Conservation (phyloP, 2,329 filamentous ascomycete genomes). For the Sclerotinia borealis region DNA sequence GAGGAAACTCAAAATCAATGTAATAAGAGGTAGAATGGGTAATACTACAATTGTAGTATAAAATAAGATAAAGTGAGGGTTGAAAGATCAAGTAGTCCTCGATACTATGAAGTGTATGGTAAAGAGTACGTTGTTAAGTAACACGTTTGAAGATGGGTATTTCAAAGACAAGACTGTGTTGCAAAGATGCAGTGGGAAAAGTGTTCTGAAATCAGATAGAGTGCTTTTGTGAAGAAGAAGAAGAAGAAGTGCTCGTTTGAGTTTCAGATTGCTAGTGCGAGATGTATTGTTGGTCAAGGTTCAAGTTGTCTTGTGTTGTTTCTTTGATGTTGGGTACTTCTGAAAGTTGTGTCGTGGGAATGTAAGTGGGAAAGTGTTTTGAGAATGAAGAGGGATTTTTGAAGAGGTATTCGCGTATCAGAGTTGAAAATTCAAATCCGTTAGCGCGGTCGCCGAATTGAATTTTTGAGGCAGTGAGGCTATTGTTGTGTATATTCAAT, state of each 20-base stretch:
- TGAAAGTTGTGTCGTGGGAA: background rate
- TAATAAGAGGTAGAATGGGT: background rate
- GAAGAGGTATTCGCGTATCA: background rate
- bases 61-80: no score
- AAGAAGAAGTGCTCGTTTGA: no score
- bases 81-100: background rate
- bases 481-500: background rate
- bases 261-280: no score
- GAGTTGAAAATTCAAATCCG: background rate
- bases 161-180: background rate
- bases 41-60: background rate
- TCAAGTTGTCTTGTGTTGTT: no score
- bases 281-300: no score
- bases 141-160: no score
- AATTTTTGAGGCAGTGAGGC: conserved; percentile 2
- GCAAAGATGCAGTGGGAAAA: no score
- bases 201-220: no score
- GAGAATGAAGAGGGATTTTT: background rate
- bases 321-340: no score
- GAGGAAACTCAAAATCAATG: background rate
- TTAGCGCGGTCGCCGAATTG: background rate
- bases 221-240: no score
- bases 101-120: no score
- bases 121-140: background rate
- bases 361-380: background rate